A percentile compares a stretch with the other conserved stretches of the same genome.
phyloP scores from a whole-genome alignment of 2,329 filamentous ascomycete genomes.

The Pseudocercospora vitis region DNA sequence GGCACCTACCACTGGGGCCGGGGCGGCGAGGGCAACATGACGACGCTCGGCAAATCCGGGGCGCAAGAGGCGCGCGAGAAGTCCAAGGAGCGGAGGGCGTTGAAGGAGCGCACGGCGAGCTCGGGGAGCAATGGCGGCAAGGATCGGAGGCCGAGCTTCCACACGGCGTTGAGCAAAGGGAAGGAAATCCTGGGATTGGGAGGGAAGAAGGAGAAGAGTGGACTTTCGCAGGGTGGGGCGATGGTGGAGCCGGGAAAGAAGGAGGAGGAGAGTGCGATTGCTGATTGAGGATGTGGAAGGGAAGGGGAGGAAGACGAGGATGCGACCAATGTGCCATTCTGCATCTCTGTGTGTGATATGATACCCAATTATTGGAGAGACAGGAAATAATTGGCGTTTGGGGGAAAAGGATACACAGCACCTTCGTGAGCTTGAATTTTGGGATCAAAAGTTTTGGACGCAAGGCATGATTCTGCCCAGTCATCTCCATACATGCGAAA shows the following conservation, averaged over 20 bases:
- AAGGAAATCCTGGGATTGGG: slow-evolving; percentile 51
- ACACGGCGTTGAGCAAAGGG: slow-evolving; percentile 52
- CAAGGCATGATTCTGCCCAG: no score
- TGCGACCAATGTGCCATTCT: not conserved
- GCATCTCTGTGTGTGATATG: slow-evolving; percentile 1
- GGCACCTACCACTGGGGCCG: slow-evolving; percentile 67
- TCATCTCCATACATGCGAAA: no score
- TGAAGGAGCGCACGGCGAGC: slow-evolving; percentile 38
- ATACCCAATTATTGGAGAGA: slow-evolving; percentile 1
- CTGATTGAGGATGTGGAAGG: not conserved
- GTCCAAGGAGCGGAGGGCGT: slow-evolving; percentile 25
- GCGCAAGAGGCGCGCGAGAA: slow-evolving; percentile 43
- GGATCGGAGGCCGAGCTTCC: slow-evolving; percentile 32
- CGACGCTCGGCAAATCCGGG: slow-evolving; percentile 43
- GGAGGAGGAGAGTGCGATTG: slow-evolving; percentile 25
- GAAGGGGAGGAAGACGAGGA: not conserved
- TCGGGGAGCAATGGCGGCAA: slow-evolving; percentile 21
- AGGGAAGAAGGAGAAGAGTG: slow-evolving; percentile 38
- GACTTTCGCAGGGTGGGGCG: not conserved
- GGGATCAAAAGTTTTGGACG: no score
- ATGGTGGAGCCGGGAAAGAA: slow-evolving; percentile 3
- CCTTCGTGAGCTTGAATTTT: not conserved
- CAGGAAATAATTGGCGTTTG: not conserved
- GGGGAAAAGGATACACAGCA: not conserved
- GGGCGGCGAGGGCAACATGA: slow-evolving; percentile 72